Percentiles rank a stretch among this genome's conserved stretches.
These are phyloP conservation scores for Nemania bipapillata DNA, from an alignment of 2,329 filamentous ascomycete genomes.

Conservation along the genomic window DNA sequence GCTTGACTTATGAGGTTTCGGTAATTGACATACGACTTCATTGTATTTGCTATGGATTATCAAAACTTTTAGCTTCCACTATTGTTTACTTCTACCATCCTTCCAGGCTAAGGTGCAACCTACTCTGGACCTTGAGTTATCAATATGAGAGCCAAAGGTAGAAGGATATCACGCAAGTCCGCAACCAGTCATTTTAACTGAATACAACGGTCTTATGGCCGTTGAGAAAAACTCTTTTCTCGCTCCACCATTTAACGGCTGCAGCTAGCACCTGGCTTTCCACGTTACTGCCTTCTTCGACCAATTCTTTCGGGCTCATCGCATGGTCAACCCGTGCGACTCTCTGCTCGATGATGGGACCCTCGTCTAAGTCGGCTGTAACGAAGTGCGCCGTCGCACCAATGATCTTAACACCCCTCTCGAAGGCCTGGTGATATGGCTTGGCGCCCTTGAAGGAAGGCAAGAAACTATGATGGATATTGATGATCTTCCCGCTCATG, in stretches of 20 bases:
- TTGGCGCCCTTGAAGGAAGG: slow-evolving; percentile 89
- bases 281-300: slow-evolving; percentile 83
- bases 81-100: background rate
- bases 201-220: slow-evolving; percentile 84
- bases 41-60: background rate
- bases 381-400: slow-evolving; percentile 88
- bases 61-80: background rate
- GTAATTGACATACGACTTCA: background rate
- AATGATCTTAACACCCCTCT: slow-evolving; percentile 88
- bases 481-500: slow-evolving; percentile 89
- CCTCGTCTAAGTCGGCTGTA: slow-evolving; percentile 85
- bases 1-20: background rate
- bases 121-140: background rate
- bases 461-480: slow-evolving; percentile 89
- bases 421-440: slow-evolving; percentile 88
- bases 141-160: background rate
- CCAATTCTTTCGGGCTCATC: slow-evolving; percentile 78
- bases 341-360: slow-evolving; percentile 87
- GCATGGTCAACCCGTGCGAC: slow-evolving; percentile 80
- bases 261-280: slow-evolving; percentile 84
- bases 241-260: slow-evolving; percentile 85
- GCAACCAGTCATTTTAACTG: slow-evolving; percentile 49
- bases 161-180: background rate
- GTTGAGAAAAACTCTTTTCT: slow-evolving; percentile 81
- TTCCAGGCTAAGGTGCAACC: background rate